Percentiles rank a stretch among this genome's conserved stretches.
Evolutionary conservation across 108 stramenopile species (phyloP).

Genomic region (Pseudonitzschia multiseries): DNA sequence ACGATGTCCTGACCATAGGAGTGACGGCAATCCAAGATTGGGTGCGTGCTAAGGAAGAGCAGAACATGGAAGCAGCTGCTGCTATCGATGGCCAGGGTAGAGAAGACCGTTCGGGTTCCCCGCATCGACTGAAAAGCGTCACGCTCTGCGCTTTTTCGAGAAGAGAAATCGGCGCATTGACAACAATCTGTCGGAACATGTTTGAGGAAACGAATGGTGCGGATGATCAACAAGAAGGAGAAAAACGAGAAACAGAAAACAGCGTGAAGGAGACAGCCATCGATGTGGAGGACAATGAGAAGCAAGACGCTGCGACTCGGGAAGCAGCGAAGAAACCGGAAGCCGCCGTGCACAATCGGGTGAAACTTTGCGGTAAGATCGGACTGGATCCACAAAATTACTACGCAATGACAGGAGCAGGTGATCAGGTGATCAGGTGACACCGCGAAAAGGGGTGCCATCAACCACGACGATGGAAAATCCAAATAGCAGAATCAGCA

Average conservation of each 20-base stretch:
- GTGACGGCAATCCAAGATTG: constrained; percentile 55
- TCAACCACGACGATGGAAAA: too few relatives aligned
- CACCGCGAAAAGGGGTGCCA: too few relatives aligned
- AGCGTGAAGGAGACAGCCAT: background rate
- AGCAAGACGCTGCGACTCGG: background rate
- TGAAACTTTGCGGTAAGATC: too few relatives aligned
- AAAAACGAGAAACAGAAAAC: background rate
- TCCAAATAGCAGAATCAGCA: too few relatives aligned
- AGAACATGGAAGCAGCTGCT: background rate
- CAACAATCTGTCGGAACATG: background rate
- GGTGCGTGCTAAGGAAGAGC: constrained; percentile 23
- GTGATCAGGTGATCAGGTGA: too few relatives aligned
- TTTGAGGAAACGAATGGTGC: background rate
- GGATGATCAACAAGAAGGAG: background rate
- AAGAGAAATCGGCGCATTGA: constrained; percentile 7
- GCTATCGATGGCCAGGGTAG: background rate
- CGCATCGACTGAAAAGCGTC: constrained; percentile 1
- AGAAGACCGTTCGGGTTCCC: too few relatives aligned
- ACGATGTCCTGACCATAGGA: constrained; percentile 61
- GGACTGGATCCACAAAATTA: too few relatives aligned
- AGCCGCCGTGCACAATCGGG: background rate
- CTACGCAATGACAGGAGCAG: too few relatives aligned
- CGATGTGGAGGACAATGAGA: background rate
- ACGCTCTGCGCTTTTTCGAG: constrained; percentile 27
- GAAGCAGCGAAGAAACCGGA: background rate